A percentile compares a stretch with the other conserved stretches of the same genome.
phyloP scores from a whole-genome alignment of 1,284 basidiomycete genomes.

The Leccinum cinnamomeum region DNA sequence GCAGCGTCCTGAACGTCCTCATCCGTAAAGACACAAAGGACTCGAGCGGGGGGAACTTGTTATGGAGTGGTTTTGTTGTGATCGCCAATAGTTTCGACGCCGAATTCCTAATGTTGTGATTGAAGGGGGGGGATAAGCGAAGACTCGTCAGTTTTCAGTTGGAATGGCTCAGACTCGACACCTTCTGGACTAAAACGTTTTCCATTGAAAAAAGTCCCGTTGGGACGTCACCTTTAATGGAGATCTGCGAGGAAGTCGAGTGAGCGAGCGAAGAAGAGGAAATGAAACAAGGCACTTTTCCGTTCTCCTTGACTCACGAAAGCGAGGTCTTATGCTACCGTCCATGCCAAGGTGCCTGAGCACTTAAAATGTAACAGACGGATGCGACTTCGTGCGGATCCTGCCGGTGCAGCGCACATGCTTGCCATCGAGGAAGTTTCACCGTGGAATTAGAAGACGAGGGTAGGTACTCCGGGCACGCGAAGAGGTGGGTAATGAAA shows the following conservation, averaged over 20 bases:
- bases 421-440: too few relatives aligned
- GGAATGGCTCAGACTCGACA: slow-evolving; percentile 89
- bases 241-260: slow-evolving; percentile 61
- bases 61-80: slow-evolving; percentile 97
- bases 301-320: slow-evolving; percentile 53
- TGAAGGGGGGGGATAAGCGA: neutral
- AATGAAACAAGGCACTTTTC: slow-evolving; percentile 59
- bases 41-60: slow-evolving; percentile 93
- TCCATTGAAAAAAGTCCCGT: slow-evolving; percentile 98
- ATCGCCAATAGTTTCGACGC: slow-evolving; percentile 98
- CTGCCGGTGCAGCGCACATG: too few relatives aligned
- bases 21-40: slow-evolving; percentile 84
- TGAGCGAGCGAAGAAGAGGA: slow-evolving; percentile 1
- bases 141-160: slow-evolving; percentile 79
- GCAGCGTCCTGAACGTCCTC: slow-evolving; percentile 79
- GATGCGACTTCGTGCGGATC: too few relatives aligned
- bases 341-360: too few relatives aligned
- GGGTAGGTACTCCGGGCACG: too few relatives aligned
- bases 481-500: too few relatives aligned
- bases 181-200: slow-evolving; percentile 90
- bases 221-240: slow-evolving; percentile 97
- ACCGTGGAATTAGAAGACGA: too few relatives aligned
- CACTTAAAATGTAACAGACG: too few relatives aligned
- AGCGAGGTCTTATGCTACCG: too few relatives aligned
- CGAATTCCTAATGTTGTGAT: slow-evolving; percentile 78